phyloP scores from a whole-genome alignment of 192 early-diverging fungal species.

The Funneliformis mosseae region DNA sequence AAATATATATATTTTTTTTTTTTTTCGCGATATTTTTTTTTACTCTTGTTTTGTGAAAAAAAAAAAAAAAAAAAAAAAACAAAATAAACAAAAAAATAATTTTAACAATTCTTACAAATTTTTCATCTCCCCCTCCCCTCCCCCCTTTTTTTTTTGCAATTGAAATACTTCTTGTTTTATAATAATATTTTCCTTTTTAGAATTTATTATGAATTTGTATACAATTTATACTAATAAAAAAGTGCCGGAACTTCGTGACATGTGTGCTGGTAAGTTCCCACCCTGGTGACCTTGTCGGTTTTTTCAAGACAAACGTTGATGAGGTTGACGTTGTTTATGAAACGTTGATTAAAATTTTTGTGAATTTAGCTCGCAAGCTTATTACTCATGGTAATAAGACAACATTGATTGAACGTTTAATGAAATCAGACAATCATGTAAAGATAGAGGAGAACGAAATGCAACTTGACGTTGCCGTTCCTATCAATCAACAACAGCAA shows the following conservation, averaged over 20 bases:
- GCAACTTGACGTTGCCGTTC: not conserved
- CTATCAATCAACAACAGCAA: not conserved
- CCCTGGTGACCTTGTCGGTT: not conserved
- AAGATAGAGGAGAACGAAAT: not conserved
- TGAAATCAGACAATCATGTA: not conserved
- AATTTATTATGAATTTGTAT: not conserved
- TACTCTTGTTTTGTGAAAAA: not conserved
- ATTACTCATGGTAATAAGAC: not conserved
- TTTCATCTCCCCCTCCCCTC: no score
- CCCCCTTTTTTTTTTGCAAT: no score
- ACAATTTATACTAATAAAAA: not conserved
- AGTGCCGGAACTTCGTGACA: not conserved
- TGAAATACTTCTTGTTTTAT: no score
- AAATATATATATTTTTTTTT: not conserved
- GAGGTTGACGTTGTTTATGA: no score
- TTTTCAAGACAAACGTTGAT: not conserved
- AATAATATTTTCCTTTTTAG: not conserved
- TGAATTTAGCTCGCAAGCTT: not conserved
- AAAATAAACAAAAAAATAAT: no score
- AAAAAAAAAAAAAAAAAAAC: not conserved
- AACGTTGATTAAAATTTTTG: not conserved
- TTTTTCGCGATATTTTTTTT: not conserved
- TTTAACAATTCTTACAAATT: not conserved
- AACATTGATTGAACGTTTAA: not conserved
- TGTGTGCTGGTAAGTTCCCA: not conserved